Evolutionary conservation across 768 basidiomycete species (phyloP), one percentile per base, ranked within the genome.

Genomic region (Pisolithus marmoratus): DNA sequence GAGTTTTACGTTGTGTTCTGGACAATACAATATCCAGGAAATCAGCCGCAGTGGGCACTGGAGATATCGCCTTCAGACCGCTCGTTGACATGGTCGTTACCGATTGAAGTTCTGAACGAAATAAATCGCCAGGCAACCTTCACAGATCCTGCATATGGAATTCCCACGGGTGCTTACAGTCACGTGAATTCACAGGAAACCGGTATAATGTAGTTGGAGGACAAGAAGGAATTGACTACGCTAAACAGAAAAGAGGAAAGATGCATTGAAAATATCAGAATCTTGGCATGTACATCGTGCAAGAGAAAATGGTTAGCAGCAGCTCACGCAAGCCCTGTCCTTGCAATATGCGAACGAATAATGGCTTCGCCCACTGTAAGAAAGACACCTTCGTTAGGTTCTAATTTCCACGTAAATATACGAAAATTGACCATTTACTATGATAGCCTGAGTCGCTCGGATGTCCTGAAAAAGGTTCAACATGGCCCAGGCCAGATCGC

Each of bases 1-100:
- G 95, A 23, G 95, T 98, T 77, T 97, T 97, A 63, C 95, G 77
- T 75, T 96, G 94, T 1, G 95, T 97, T 70, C 84, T 94, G 62
- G 89, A 91, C 63, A 95, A 67, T 36, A 95, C 90, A 54, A 95
- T 94, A 70, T 95, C 92, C 71, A 95, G 69, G 64, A 98, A 97
- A 71, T 97, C 95, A 15, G 83, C 74, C 58, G 95, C 93, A 40
- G 91, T 96, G 44, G 96, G 96, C 48, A 99, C 95, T n/a, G 96
- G 96, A 47, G 96, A 90, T 67, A 99, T 99, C 44, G 89, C 87
- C 75, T 97, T 97, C 61, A 98, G 79, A 51, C 92, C 90, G 68
- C 88, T 91, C 48, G 90, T 89, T 67, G 90, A 90, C 80, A 82
- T 82, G 3, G 54, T 4, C 48, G 22, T 22, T 48, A 11, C 46